Evolutionary conservation across 2,329 filamentous ascomycete genomes (phyloP).

Genomic region (Moelleriella libera): DNA sequence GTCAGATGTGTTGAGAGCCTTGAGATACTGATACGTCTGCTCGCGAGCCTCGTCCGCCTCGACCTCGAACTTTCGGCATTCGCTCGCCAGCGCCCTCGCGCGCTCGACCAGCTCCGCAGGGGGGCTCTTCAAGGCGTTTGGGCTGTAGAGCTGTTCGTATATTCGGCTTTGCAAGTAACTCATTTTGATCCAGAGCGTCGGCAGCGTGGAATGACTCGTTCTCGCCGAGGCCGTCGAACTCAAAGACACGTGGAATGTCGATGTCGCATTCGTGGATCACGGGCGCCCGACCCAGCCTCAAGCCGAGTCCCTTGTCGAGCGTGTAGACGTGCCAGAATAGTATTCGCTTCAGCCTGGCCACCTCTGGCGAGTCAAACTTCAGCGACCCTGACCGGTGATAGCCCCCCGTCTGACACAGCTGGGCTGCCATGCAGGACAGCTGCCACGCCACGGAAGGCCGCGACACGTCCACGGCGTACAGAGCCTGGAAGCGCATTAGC

Average conservation of each 20-base stretch:
- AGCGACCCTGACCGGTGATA: slow-evolving; percentile 35
- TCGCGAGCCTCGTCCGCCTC: slow-evolving; percentile 20
- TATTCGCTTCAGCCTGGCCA: slow-evolving; percentile 21
- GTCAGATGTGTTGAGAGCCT: slow-evolving; percentile 21
- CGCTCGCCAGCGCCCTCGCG: slow-evolving; percentile 22
- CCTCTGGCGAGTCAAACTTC: slow-evolving; percentile 17
- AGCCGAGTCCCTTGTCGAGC: slow-evolving; percentile 41
- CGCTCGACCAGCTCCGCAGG: slow-evolving; percentile 23
- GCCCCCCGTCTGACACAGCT: slow-evolving; percentile 47
- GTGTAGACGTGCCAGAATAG: slow-evolving; percentile 39
- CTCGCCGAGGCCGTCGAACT: slow-evolving; percentile 25
- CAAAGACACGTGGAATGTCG: slow-evolving; percentile 27
- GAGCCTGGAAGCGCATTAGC: slow-evolving; percentile 23
- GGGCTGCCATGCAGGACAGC: slow-evolving; percentile 42
- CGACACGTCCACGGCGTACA: slow-evolving; percentile 48
- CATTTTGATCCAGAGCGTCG: slow-evolving; percentile 39
- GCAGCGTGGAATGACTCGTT: slow-evolving; percentile 21
- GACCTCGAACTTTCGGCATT: slow-evolving; percentile 21
- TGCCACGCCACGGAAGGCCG: slow-evolving; percentile 51
- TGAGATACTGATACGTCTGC: slow-evolving; percentile 20
- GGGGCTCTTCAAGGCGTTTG: slow-evolving; percentile 25
- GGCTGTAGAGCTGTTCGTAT: slow-evolving; percentile 43
- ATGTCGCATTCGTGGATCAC: slow-evolving; percentile 47
- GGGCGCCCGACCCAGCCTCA: slow-evolving; percentile 44
- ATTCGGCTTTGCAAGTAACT: slow-evolving; percentile 43